These are phyloP conservation scores for Colletotrichum karsti DNA, from an alignment of 2,329 filamentous ascomycete species.

Conservation along the genomic window DNA sequence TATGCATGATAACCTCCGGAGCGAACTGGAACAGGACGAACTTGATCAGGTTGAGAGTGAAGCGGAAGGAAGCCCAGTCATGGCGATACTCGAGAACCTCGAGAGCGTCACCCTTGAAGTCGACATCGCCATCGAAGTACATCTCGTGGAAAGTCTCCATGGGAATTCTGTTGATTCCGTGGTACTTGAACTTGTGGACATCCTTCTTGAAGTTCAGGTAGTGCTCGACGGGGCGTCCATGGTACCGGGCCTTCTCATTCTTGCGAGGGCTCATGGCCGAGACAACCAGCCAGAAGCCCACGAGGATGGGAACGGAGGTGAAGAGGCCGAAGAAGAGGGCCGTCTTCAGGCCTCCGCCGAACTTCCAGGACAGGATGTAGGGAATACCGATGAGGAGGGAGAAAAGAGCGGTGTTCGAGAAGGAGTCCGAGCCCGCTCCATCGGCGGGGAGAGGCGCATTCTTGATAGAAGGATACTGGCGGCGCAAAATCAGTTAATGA, in stretches of 20 bases:
- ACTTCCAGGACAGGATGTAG: conserved; percentile 77
- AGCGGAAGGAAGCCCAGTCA: conserved; percentile 89
- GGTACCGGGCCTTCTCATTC: conserved; percentile 83
- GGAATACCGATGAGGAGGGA: conserved; percentile 72
- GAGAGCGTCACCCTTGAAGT: conserved; percentile 85
- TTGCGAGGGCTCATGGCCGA: conserved; percentile 80
- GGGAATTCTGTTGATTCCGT: conserved; percentile 75
- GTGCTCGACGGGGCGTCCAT: conserved; percentile 81
- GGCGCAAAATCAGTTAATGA: not conserved
- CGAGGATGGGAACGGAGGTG: conserved; percentile 76
- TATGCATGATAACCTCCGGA: conserved; percentile 79
- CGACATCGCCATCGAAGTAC: conserved; percentile 88
- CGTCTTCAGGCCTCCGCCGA: conserved; percentile 82
- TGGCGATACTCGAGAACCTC: conserved; percentile 86
- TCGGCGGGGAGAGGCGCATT: conserved; percentile 88
- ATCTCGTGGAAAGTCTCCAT: conserved; percentile 90
- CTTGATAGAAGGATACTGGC: conserved; percentile 81
- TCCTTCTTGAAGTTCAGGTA: conserved; percentile 77
- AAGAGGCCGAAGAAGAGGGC: conserved; percentile 81
- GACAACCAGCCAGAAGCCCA: conserved; percentile 77
- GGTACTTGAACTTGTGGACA: conserved; percentile 64
- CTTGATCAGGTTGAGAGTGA: conserved; percentile 80
- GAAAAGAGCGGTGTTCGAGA: conserved; percentile 79
- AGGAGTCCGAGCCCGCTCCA: conserved; percentile 76
- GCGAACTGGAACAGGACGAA: conserved; percentile 82